A percentile compares a stretch with the other conserved stretches of the same genome.
Evolutionary conservation across 805 yeast species (phyloP).

Genomic region (Wickerhamiella occidentalis): DNA sequence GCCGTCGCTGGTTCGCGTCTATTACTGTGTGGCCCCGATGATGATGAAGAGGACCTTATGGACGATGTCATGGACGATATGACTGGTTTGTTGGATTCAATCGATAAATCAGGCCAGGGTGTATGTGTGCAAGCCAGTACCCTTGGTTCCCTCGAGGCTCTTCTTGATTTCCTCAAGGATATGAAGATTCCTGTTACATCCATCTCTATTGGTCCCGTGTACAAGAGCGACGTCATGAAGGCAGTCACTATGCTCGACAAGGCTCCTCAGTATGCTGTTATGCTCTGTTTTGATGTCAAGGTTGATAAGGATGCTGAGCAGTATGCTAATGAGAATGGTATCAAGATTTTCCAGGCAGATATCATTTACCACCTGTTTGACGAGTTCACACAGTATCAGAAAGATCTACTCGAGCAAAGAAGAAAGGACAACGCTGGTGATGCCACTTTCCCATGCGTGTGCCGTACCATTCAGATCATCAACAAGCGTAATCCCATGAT

Average conservation of each 20-base stretch:
- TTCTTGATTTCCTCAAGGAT: conserved; percentile 90
- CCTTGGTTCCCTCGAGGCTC: conserved; percentile 93
- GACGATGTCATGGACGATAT: conserved; percentile 98
- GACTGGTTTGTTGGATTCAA: conserved; percentile 86
- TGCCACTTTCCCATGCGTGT: conserved; percentile 91
- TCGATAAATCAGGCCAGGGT: conserved; percentile 91
- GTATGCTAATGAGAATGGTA: conserved; percentile 86
- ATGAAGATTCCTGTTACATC: conserved; percentile 99
- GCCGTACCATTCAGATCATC: conserved; percentile 89
- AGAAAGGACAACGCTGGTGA: conserved; percentile 76
- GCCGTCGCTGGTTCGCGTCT: conserved; percentile 98
- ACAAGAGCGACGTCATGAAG: conserved; percentile 95
- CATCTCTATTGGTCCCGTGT: conserved; percentile 95
- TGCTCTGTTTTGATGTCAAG: conserved; percentile 97
- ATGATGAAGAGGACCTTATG: conserved; percentile 93
- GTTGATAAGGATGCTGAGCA: conserved; percentile 97
- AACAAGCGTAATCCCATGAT: conserved; percentile 99
- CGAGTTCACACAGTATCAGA: conserved; percentile 84
- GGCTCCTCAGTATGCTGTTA: conserved; percentile 91
- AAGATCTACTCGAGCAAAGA: conserved; percentile 74
- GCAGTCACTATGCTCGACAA: conserved; percentile 94
- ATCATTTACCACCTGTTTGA: conserved; percentile 94
- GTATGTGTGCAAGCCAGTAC: conserved; percentile 98
- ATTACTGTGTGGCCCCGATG: conserved; percentile 90
- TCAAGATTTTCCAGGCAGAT: conserved; percentile 89